Percentiles rank a stretch among this genome's conserved stretches.
These are phyloP conservation scores for Coniochaeta sp. DNA, from an alignment of 2,329 filamentous ascomycete genomes.

Conservation along the genomic window DNA sequence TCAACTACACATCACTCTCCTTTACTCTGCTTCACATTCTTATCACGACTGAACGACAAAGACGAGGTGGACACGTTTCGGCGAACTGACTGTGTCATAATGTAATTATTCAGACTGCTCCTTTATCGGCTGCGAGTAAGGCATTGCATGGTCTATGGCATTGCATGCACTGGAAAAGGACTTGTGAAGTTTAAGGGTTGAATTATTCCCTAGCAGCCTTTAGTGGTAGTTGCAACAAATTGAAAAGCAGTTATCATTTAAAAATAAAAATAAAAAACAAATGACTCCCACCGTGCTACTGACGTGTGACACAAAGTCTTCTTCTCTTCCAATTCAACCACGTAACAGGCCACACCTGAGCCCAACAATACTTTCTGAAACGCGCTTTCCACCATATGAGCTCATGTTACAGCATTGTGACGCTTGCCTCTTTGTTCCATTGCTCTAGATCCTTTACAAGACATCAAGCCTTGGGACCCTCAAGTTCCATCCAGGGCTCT, in stretches of 20 bases:
- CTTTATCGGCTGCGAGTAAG: not conserved
- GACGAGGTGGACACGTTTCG: not conserved
- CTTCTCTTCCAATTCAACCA: too few species aligned
- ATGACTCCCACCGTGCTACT: not conserved
- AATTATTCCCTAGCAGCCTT: not conserved
- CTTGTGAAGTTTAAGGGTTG: not conserved
- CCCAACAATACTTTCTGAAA: too few species aligned
- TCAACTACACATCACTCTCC: not conserved
- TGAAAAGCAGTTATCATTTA: not conserved
- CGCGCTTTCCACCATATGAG: too few species aligned
- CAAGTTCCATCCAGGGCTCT: too few species aligned
- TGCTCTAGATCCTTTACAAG: too few species aligned
- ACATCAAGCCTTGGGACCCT: too few species aligned
- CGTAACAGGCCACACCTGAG: too few species aligned
- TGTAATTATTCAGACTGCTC: not conserved
- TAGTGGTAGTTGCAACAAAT: not conserved
- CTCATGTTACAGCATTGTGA: too few species aligned
- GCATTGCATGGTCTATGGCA: not conserved
- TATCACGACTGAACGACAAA: not conserved
- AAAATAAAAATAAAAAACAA: not conserved
- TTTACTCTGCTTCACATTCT: not conserved
- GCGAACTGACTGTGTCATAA: not conserved
- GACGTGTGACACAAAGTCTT: not conserved
- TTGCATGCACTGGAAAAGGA: not conserved
- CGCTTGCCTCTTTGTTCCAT: too few species aligned